Evolutionary conservation across 352 stramenopile genomes (phyloP).

Genomic region (Hyaloperonospora arabidopsidis): DNA sequence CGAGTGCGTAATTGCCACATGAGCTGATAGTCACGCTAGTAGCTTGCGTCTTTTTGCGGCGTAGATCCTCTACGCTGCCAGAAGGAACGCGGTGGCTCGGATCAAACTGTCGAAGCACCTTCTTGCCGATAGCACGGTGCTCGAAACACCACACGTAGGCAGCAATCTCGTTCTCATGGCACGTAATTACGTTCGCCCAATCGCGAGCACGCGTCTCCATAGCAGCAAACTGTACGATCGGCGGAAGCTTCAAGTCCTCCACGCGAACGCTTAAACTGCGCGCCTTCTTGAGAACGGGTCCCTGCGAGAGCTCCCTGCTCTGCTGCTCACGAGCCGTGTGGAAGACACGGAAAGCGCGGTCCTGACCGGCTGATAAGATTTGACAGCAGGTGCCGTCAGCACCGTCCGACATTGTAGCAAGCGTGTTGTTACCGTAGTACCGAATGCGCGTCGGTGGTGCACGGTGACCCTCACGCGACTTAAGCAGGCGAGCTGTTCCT

Average conservation of each 20-base stretch:
- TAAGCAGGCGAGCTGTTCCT: constrained; percentile 77
- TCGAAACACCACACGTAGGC: constrained; percentile 94
- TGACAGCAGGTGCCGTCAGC: constrained; percentile 81
- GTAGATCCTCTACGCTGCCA: constrained; percentile 51
- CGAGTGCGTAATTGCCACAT: constrained; percentile 93
- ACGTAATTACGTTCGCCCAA: constrained; percentile 93
- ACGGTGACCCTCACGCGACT: constrained; percentile 80
- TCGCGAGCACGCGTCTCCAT: constrained; percentile 85
- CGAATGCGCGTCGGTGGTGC: constrained; percentile 79
- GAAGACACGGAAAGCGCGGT: constrained; percentile 88
- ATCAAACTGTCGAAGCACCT: constrained; percentile 87
- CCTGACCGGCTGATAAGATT: constrained; percentile 86
- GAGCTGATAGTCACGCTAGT: constrained; percentile 70
- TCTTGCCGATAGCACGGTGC: constrained; percentile 88
- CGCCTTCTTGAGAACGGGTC: constrained; percentile 87
- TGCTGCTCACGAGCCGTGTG: constrained; percentile 87
- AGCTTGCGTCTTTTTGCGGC: constrained; percentile 57
- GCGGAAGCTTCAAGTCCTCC: constrained; percentile 87
- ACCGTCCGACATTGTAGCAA: constrained; percentile 76
- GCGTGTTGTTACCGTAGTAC: constrained; percentile 88
- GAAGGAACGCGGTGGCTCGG: constrained; percentile 51
- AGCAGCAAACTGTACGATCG: constrained; percentile 86
- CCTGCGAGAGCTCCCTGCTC: constrained; percentile 86
- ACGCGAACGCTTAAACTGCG: constrained; percentile 79
- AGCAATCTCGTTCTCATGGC: constrained; percentile 88